phyloP scores from a whole-genome alignment of 2,329 filamentous ascomycete species.

The Monilinia fructicola region DNA sequence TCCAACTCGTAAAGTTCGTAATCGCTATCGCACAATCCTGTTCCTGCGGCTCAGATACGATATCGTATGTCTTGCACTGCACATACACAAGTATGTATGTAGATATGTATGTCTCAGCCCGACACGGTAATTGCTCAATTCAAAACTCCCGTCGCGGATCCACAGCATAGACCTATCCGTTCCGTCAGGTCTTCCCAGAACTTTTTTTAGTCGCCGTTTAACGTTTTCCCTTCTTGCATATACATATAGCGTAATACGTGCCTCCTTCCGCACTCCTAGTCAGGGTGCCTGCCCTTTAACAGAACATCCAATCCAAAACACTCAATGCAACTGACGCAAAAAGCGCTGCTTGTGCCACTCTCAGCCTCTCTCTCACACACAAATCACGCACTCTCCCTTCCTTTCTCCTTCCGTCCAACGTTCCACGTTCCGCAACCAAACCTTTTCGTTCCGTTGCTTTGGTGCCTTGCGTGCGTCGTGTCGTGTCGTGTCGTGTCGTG shows the following conservation, averaged over 20 bases:
- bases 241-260: background rate
- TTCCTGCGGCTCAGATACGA: background rate
- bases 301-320: background rate
- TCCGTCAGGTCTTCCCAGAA: background rate
- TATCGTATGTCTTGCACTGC: too few relatives aligned
- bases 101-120: constrained; percentile 14
- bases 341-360: background rate
- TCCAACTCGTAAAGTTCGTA: background rate
- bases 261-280: background rate
- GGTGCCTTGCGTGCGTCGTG: constrained; percentile 4
- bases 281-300: background rate
- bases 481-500: background rate
- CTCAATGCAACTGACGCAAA: background rate
- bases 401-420: constrained; percentile 13
- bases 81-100: background rate
- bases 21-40: constrained; percentile 8
- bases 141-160: constrained; percentile 1
- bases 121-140: constrained; percentile 5
- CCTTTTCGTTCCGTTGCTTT: constrained; percentile 1
- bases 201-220: constrained; percentile 17
- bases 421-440: constrained; percentile 10
- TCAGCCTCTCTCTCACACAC: constrained; percentile 5
- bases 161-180: background rate
- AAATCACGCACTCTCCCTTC: constrained; percentile 11
- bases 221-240: constrained; percentile 17